Evolutionary conservation across 2,329 filamentous ascomycete species (phyloP).

Genomic region (Penicillium sp.): DNA sequence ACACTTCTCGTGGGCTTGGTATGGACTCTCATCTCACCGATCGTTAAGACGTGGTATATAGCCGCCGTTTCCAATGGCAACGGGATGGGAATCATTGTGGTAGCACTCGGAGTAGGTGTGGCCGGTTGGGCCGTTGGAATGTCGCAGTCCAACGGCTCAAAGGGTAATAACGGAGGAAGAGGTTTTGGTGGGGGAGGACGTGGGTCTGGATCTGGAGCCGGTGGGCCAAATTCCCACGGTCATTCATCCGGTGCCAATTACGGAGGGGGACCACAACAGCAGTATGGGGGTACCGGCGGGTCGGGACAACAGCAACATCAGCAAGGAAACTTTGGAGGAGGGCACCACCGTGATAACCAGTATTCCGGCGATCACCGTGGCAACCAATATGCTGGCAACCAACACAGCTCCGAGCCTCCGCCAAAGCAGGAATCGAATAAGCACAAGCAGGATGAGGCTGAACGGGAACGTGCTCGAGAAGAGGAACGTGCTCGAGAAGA

Average conservation of each 20-base stretch:
- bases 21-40: conserved; percentile 68
- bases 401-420: conserved; percentile 27
- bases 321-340: conserved; percentile 28
- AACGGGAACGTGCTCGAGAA: conserved; percentile 29
- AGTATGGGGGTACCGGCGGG: conserved; percentile 2
- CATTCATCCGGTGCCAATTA: conserved; percentile 24
- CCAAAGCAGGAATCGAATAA: conserved; percentile 17
- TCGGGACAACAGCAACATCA: conserved; percentile 12
- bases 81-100: conserved; percentile 65
- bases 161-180: conserved; percentile 22
- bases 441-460: conserved; percentile 16
- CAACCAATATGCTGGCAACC: conserved; percentile 33
- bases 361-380: conserved; percentile 33
- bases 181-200: conserved; percentile 22
- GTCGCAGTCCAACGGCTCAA: conserved; percentile 48
- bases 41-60: conserved; percentile 67
- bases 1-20: conserved; percentile 68
- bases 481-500: conserved; percentile 33
- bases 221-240: conserved; percentile 16
- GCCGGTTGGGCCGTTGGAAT: conserved; percentile 72
- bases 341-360: conserved; percentile 28
- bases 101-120: conserved; percentile 68
- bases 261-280: conserved; percentile 21
- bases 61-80: conserved; percentile 67
- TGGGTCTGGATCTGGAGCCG: conserved; percentile 18